phyloP scores from a whole-genome alignment of 306 rosid species.

The Vigna nakashimae region DNA sequence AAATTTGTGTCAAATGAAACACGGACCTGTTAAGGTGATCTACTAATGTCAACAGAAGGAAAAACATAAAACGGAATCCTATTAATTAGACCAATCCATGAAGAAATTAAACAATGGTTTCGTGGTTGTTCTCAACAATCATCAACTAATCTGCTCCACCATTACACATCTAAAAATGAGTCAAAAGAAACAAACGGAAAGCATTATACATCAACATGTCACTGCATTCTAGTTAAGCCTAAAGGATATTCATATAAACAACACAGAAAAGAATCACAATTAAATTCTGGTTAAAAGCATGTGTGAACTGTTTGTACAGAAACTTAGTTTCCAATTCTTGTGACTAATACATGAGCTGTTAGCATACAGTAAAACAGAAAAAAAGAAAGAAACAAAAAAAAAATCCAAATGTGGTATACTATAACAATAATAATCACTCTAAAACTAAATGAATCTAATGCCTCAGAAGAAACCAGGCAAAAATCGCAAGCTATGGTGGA shows the following conservation, averaged over 20 bases:
- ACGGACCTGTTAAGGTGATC: slow-evolving; percentile 13
- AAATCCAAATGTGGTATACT: slow-evolving; percentile 49
- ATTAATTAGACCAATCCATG: slow-evolving; percentile 3
- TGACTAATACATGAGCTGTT: slow-evolving; percentile 57
- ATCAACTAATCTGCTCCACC: slow-evolving; percentile 18
- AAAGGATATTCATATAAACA: slow-evolving; percentile 21
- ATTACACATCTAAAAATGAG: slow-evolving; percentile 11
- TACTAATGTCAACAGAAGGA: slow-evolving; percentile 1
- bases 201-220: background rate
- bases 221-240: slow-evolving; percentile 34
- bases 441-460: slow-evolving; percentile 46
- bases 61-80: slow-evolving; percentile 16
- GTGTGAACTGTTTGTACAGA: slow-evolving; percentile 50
- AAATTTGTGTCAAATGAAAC: background rate
- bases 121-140: slow-evolving; percentile 20
- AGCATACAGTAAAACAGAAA: slow-evolving; percentile 43
- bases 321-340: slow-evolving; percentile 44
- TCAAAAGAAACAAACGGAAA: slow-evolving; percentile 22
- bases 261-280: slow-evolving; percentile 37
- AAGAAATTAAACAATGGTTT: slow-evolving; percentile 27
- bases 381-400: slow-evolving; percentile 32
- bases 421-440: slow-evolving; percentile 52
- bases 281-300: slow-evolving; percentile 41
- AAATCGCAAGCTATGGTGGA: slow-evolving; percentile 42
- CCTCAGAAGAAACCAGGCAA: slow-evolving; percentile 26